Base-by-base conservation (phyloP, 805 yeast genomes). In the Wickerhamiella cacticola region DNA sequence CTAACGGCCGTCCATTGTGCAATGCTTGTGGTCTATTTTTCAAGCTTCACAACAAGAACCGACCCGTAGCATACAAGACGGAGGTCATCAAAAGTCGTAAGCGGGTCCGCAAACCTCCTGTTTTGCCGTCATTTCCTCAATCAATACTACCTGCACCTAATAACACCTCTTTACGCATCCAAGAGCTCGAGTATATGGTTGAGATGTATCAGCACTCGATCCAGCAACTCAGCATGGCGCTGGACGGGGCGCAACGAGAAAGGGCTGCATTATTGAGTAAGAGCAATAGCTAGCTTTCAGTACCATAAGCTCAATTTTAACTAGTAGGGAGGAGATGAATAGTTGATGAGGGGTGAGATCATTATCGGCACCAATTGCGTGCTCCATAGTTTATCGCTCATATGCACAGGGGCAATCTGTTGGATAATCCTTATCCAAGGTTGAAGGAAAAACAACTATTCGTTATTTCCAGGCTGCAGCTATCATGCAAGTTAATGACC, bases 21-120 rank as follows among this genome's bases (percentile, higher is more conserved):
- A 89, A 89, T 63, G 97, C 98, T 0, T 89, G 98, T 68, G 98
- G 97, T 0, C 68, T 89, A 51, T 89, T 89, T 57, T 73, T 84
- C 59, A 89, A 89, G 63, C 69, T 89, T 21, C 97, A 89, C 59
- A 97, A 96, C n/a, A 89, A 86, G 3, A 94, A 85, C 52, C 71
- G 97, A 50, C 98, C 98, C 0, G 68, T 89, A 45, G 82, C 94
- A 12, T 69, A 88, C 57, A 88, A 87, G 60, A 83, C 96, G 0
- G 96, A 88, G 61, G 92, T 88, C 1, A 88, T 89, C 48, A 86
- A 87, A 63, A 85, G 87, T 64, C 74, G 98, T 56, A 95, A 88
- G 63, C 72, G 96, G 45, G 72, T 10, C 5, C 40, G 46, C 3
- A 36, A 36, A 36, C 29, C 29, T 8, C 29, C 29, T 26, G 29